These are phyloP conservation scores for Elongisporangium prolatum DNA, from an alignment of 352 stramenopile species.

Conservation along the genomic window DNA sequence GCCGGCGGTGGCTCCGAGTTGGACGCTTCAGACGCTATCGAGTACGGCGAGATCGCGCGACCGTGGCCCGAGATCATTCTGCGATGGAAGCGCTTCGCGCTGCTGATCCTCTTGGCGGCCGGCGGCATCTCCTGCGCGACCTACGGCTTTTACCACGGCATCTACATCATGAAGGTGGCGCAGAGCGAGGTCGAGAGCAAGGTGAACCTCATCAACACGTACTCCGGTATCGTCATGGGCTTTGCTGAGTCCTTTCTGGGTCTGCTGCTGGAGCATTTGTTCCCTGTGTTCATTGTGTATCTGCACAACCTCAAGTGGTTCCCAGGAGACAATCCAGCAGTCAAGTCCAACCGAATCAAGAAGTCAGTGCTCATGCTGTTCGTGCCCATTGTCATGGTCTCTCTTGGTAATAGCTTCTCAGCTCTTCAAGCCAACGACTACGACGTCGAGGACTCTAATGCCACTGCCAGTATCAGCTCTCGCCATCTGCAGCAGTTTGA, in stretches of 20 bases:
- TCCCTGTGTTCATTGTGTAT: constrained; percentile 60
- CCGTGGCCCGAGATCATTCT: constrained; percentile 55
- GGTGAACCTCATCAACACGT: constrained; percentile 39
- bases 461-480: constrained; percentile 8
- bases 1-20: neutral
- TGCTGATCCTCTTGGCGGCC: constrained; percentile 40
- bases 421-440: constrained; percentile 56
- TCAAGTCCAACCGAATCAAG: constrained; percentile 49
- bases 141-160: constrained; percentile 28
- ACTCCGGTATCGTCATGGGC: constrained; percentile 58
- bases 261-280: constrained; percentile 40
- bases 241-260: constrained; percentile 48
- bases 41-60: constrained; percentile 28
- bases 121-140: constrained; percentile 34
- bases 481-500: constrained; percentile 23
- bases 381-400: constrained; percentile 49
- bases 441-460: constrained; percentile 12
- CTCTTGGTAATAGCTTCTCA: constrained; percentile 43
- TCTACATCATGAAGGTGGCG: constrained; percentile 23
- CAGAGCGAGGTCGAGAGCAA: constrained; percentile 20
- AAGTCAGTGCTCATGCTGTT: constrained; percentile 55
- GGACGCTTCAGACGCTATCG: constrained; percentile 2
- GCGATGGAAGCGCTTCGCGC: constrained; percentile 48
- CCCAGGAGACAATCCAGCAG: constrained; percentile 33
- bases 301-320: constrained; percentile 61